phyloP scores from a whole-genome alignment of 2,329 filamentous ascomycete genomes.

The Exophiala oligosperma region DNA sequence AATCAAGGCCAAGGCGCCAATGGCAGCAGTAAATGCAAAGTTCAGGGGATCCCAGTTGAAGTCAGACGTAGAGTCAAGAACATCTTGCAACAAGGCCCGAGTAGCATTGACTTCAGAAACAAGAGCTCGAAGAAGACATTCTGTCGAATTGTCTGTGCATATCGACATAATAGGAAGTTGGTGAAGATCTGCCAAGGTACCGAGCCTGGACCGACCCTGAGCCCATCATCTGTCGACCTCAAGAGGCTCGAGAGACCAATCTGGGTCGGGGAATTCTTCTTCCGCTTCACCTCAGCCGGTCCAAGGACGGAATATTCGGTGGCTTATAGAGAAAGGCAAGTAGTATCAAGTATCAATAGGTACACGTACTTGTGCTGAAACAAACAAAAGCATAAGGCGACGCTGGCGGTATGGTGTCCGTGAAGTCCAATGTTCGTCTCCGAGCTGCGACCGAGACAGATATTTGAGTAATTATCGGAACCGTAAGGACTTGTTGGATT shows the following conservation, averaged over 20 bases:
- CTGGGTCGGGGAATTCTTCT: neutral
- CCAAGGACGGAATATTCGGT: no score
- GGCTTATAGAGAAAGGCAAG: no score
- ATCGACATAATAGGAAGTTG: neutral
- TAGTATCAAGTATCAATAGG: no score
- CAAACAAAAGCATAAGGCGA: no score
- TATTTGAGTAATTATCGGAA: neutral
- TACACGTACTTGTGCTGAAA: no score
- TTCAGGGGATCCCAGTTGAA: constrained; percentile 19
- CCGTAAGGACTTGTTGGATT: neutral
- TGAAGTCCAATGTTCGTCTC: neutral
- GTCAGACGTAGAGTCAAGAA: constrained; percentile 1
- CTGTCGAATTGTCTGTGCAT: constrained; percentile 13
- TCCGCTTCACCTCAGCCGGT: no score
- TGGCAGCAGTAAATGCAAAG: constrained; percentile 17
- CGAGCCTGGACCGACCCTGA: neutral
- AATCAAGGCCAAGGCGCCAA: constrained; percentile 14
- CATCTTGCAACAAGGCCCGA: neutral
- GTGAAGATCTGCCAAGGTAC: neutral
- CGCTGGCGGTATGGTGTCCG: neutral
- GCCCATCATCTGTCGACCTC: neutral
- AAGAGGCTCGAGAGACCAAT: neutral
- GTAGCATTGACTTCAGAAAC: constrained; percentile 6
- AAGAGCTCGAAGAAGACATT: constrained; percentile 15
- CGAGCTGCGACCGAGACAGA: neutral